Base-by-base conservation (phyloP, 2,329 filamentous ascomycete species). In the Parastagonospora nodorum region DNA sequence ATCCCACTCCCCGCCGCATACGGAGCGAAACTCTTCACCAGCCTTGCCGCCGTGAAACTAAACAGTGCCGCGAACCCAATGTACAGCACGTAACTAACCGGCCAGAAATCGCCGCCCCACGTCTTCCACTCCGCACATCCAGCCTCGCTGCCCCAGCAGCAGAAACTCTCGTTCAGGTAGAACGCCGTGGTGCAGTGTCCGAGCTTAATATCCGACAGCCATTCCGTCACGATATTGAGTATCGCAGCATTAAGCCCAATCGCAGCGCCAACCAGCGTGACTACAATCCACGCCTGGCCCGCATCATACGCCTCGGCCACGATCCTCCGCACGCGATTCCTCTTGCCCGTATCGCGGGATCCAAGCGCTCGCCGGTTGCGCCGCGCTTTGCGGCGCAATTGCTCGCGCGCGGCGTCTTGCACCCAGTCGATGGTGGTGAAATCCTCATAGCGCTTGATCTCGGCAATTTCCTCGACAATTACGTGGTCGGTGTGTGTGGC, bases 341-440 rank as follows among this genome's bases (percentile, higher is more conserved):
- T 19, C 12, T 24, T 39, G 37, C 35, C 14, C 14, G 15, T 37
- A 7, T 39, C 37, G 19, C 37, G 37, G 10, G 8, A 27, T 16
- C 37, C 37, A 1, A 39, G 37, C 37, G 84, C 86, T 6, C 87
- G 85, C 64, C 88, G 86, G 72, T 86, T 87, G 66, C 89, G 84
- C 61, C 88, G 83, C 41, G 88, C 83, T 65, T 90, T 90, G 55
- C 93, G 86, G 48, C 92, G 85, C 40, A 90, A 80, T 71, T 96
- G 90, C 73, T 97, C 94, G 58, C 92, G 88, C 30, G 92, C 88
- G 9, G 93, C 92, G 82, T 99, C 94, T 74, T 99, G 93, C 0
- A 99, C 93, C 94, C 94, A 99, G 75, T 99, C 94, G 83, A 94
- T 94, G 1, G 94, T 99, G 5, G 92, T 96, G 72, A 99, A 99